Conservation (phyloP, 192 early-diverging fungal genomes). For the Coemansia sp. region DNA sequence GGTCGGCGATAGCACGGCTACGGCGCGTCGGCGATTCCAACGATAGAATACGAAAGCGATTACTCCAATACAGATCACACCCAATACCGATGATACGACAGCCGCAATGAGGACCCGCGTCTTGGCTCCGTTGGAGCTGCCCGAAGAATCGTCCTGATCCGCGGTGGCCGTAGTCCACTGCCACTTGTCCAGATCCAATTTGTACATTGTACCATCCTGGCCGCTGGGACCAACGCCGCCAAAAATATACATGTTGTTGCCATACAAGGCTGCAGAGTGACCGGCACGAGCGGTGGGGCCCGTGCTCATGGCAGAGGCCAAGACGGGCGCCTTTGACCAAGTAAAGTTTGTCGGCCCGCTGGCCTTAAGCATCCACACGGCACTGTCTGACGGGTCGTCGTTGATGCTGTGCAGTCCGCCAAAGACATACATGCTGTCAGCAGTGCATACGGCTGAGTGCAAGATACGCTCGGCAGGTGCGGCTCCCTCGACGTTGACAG, state of each 20-base stretch:
- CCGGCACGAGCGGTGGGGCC: constrained; percentile 63
- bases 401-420: constrained; percentile 54
- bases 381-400: constrained; percentile 53
- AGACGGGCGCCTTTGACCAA: constrained; percentile 54
- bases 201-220: constrained; percentile 66
- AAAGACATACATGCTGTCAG: constrained; percentile 73
- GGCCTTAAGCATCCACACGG: constrained; percentile 57
- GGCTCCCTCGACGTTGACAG: constrained; percentile 42
- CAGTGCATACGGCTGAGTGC: constrained; percentile 68
- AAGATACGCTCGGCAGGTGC: constrained; percentile 62
- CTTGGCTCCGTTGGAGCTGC: constrained; percentile 16
- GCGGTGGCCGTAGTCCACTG: constrained; percentile 60
- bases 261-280: constrained; percentile 64
- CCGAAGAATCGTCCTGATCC: constrained; percentile 16
- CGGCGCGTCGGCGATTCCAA: constrained; percentile 32
- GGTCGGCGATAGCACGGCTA: not conserved
- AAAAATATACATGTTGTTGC: constrained; percentile 66
- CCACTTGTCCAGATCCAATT: constrained; percentile 62
- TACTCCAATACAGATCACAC: constrained; percentile 50
- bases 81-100: constrained; percentile 52
- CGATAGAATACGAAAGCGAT: constrained; percentile 45
- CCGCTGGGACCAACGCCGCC: constrained; percentile 63
- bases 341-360: constrained; percentile 14
- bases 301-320: constrained; percentile 18
- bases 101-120: constrained; percentile 57